Percentiles rank a stretch among this genome's conserved stretches.
phyloP scores from a whole-genome alignment of 2,329 filamentous ascomycete species.

The Exophiala lecanii-corni region DNA sequence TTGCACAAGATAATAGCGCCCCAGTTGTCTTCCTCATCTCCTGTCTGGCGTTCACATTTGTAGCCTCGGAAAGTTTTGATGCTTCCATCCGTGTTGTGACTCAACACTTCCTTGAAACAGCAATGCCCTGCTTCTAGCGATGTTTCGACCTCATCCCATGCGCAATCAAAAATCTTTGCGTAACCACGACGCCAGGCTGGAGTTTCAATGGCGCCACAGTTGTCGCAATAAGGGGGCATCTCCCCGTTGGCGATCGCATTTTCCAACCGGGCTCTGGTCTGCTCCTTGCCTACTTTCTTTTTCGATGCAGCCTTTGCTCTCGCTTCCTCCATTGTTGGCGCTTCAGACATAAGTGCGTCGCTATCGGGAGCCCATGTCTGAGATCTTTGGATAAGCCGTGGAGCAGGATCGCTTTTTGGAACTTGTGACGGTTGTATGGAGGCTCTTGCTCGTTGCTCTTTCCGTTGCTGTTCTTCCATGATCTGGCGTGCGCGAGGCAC shows the following conservation, averaged over 20 bases:
- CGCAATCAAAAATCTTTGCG: conserved; percentile 68
- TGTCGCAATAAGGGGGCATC: conserved; percentile 82
- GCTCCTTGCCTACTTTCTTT: conserved; percentile 62
- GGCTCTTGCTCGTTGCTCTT: conserved; percentile 2
- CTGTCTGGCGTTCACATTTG: conserved; percentile 69
- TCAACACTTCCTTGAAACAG: conserved; percentile 66
- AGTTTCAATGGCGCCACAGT: conserved; percentile 93
- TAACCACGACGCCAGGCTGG: conserved; percentile 94
- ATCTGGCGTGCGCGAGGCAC: conserved; percentile 24
- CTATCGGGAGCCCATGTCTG: conserved; percentile 44
- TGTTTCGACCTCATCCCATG: conserved; percentile 64
- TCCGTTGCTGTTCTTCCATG: conserved; percentile 24
- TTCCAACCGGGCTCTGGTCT: conserved; percentile 53
- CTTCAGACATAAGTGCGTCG: conserved; percentile 40
- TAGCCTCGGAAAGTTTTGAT: conserved; percentile 67
- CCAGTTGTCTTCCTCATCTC: conserved; percentile 65
- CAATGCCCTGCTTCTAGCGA: conserved; percentile 69
- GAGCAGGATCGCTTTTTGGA: conserved; percentile 50
- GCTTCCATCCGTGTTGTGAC: conserved; percentile 58
- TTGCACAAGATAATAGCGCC: conserved; percentile 79
- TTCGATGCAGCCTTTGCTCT: conserved; percentile 50
- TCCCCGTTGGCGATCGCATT: conserved; percentile 68
- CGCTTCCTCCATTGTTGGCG: conserved; percentile 33
- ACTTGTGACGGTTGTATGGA: conserved; percentile 31
- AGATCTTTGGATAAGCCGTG: conserved; percentile 39